A percentile compares a stretch with the other conserved stretches of the same genome.
phyloP scores from a whole-genome alignment of 208 protist genomes.

The Crithidia brevicula region DNA sequence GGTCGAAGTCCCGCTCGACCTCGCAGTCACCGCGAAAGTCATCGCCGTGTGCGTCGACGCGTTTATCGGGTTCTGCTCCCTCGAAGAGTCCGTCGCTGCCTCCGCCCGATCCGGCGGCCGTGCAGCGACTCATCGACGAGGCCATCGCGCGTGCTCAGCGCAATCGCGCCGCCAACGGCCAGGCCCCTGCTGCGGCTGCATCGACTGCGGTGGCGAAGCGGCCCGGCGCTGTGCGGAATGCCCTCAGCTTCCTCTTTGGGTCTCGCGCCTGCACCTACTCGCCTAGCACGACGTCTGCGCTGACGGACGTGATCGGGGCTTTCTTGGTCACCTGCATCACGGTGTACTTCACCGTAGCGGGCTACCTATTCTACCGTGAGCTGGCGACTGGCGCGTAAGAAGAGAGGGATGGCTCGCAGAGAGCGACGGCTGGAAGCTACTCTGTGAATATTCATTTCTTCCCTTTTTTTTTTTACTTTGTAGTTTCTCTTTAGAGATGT shows the following conservation, averaged over 20 bases:
- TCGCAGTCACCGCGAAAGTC: slow-evolving; percentile 20
- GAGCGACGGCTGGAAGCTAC: no score
- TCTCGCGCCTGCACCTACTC: slow-evolving; percentile 39
- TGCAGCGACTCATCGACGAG: slow-evolving; percentile 78
- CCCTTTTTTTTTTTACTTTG: slow-evolving; percentile 10
- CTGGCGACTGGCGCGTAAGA: slow-evolving; percentile 27
- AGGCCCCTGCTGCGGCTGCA: not conserved
- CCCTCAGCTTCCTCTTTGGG: slow-evolving; percentile 2
- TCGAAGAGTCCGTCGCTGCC: slow-evolving; percentile 31
- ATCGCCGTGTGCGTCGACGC: slow-evolving; percentile 27
- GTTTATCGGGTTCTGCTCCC: slow-evolving; percentile 12
- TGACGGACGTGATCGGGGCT: slow-evolving; percentile 67
- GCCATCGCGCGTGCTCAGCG: slow-evolving; percentile 58
- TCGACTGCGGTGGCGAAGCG: not conserved
- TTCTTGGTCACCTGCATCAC: slow-evolving; percentile 71
- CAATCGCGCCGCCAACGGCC: slow-evolving; percentile 14
- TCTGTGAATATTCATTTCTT: no score
- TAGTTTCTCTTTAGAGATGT: slow-evolving; percentile 15
- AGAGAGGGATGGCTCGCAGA: no score
- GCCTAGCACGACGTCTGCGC: slow-evolving; percentile 45
- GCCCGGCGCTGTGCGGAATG: not conserved
- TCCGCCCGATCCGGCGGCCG: slow-evolving; percentile 54
- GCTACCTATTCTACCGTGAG: slow-evolving; percentile 79
- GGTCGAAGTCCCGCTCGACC: slow-evolving; percentile 33
- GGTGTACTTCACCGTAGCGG: slow-evolving; percentile 76